Evolutionary conservation across 192 early-diverging fungal species (phyloP).

Genomic region (Backusella macrospora): DNA sequence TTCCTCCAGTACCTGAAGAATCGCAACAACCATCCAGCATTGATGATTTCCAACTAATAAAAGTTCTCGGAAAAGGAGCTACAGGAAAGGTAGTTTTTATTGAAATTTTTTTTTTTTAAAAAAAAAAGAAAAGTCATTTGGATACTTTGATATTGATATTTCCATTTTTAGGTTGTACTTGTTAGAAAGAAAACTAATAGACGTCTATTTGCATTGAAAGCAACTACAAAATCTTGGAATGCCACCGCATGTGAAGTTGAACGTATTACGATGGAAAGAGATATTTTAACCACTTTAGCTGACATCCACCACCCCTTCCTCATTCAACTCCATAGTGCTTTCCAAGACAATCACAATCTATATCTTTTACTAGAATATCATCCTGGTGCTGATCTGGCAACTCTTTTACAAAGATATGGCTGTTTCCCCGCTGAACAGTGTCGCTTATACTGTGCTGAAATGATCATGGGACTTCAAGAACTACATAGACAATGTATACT

Average conservation of each 20-base stretch:
- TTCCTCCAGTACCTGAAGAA: background rate
- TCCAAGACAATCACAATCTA: constrained; percentile 84
- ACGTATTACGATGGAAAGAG: constrained; percentile 84
- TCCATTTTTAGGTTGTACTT: constrained; percentile 49
- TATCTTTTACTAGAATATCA: constrained; percentile 91
- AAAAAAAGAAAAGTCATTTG: constrained; percentile 16
- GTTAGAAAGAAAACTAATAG: constrained; percentile 45
- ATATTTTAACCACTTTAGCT: constrained; percentile 71
- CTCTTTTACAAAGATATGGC: constrained; percentile 66
- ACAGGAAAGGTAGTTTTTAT: constrained; percentile 57
- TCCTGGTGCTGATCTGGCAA: constrained; percentile 91
- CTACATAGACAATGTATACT: constrained; percentile 88
- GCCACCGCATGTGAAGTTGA: constrained; percentile 77
- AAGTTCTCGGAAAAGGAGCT: constrained; percentile 61
- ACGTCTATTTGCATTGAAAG: constrained; percentile 56
- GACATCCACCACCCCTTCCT: constrained; percentile 89
- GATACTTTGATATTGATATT: background rate
- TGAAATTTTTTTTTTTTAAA: background rate
- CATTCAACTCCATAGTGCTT: constrained; percentile 86
- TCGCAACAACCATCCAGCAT: background rate
- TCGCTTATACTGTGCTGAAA: constrained; percentile 87
- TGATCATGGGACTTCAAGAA: constrained; percentile 85
- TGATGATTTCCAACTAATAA: constrained; percentile 53
- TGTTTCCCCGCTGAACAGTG: constrained; percentile 71
- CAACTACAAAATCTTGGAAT: constrained; percentile 61